Conservation (phyloP, 768 basidiomycete species). For the Lentinula sp. region DNA sequence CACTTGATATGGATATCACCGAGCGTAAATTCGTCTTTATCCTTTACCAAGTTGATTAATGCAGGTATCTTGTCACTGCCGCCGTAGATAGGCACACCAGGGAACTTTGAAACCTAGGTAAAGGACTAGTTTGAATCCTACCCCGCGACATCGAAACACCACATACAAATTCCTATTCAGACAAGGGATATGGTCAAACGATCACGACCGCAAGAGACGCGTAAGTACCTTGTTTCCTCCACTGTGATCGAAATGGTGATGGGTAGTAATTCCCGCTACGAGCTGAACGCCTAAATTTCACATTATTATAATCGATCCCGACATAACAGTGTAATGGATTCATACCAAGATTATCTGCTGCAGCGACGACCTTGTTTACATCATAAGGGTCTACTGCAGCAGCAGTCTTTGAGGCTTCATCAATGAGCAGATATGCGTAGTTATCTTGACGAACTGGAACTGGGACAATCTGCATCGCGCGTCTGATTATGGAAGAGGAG, state of each 20-base stretch:
- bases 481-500: constrained; percentile 14
- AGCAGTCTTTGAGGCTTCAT: constrained; percentile 58
- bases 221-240: constrained; percentile 6
- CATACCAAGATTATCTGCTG: constrained; percentile 48
- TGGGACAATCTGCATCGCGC: constrained; percentile 67
- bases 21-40: constrained; percentile 76
- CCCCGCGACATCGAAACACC: not conserved
- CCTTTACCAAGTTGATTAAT: constrained; percentile 68
- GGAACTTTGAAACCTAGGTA: constrained; percentile 34
- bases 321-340: not conserved
- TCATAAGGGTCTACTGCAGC: constrained; percentile 82
- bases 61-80: constrained; percentile 69
- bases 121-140: not conserved
- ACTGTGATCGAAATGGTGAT: constrained; percentile 85
- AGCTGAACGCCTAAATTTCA: constrained; percentile 40
- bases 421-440: constrained; percentile 80
- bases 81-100: constrained; percentile 63
- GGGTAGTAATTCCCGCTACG: constrained; percentile 79
- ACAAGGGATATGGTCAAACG: constrained; percentile 4
- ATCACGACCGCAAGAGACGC: not conserved
- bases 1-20: constrained; percentile 61
- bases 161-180: constrained; percentile 46
- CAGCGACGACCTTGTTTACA: constrained; percentile 57
- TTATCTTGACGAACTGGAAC: constrained; percentile 80
- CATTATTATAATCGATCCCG: not conserved